phyloP scores from a whole-genome alignment of 2,329 filamentous ascomycete species.

The Thermothelomyces thermophilus region DNA sequence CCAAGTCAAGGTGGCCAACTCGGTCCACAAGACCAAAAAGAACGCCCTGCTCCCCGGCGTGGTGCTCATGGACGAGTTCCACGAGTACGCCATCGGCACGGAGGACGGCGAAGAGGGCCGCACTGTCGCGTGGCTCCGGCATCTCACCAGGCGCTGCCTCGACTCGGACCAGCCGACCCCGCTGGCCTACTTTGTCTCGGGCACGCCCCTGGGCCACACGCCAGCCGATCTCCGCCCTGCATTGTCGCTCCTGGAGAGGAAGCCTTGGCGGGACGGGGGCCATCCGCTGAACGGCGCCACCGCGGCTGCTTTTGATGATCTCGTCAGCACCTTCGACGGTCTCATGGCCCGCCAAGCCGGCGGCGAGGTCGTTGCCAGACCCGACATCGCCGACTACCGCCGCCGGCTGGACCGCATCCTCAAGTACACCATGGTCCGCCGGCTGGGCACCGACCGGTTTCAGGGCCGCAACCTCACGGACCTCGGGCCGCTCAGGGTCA shows the following conservation, averaged over 20 bases:
- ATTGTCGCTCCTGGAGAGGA: conserved; percentile 12
- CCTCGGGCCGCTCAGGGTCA: conserved; percentile 20
- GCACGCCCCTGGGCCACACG: conserved; percentile 20
- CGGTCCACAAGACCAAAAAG: conserved; percentile 5
- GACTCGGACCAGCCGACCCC: conserved; percentile 4
- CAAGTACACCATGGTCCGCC: conserved; percentile 18
- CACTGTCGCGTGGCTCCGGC: conserved; percentile 16
- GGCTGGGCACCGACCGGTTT: conserved; percentile 21
- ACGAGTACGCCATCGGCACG: conserved; percentile 17
- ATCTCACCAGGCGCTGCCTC: conserved; percentile 14
- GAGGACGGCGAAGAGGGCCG: background rate
- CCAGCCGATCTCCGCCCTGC: conserved; percentile 15
- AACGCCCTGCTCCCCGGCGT: conserved; percentile 17
- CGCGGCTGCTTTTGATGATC: conserved; percentile 4
- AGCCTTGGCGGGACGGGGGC: background rate
- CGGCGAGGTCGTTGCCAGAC: background rate
- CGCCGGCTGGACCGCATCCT: conserved; percentile 14
- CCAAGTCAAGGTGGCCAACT: background rate
- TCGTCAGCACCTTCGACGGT: conserved; percentile 9
- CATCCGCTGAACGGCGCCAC: conserved; percentile 14
- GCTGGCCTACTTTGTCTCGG: conserved; percentile 22
- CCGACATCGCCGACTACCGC: conserved; percentile 15
- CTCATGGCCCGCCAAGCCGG: conserved; percentile 5
- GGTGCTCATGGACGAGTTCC: conserved; percentile 24
- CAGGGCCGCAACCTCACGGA: conserved; percentile 16